These are phyloP conservation scores for Calonectria naviculata DNA, from an alignment of 2,329 filamentous ascomycete species.

Conservation along the genomic window DNA sequence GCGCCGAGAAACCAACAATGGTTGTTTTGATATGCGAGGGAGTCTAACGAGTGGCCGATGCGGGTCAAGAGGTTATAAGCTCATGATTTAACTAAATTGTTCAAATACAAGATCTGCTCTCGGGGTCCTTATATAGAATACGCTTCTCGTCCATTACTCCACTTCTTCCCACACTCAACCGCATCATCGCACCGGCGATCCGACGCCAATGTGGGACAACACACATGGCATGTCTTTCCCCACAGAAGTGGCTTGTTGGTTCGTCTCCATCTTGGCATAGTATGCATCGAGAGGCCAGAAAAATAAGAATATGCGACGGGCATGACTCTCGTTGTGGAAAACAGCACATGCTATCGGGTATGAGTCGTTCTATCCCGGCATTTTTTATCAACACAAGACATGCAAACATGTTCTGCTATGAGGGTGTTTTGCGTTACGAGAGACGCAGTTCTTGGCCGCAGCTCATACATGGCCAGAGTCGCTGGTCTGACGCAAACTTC, in stretches of 20 bases:
- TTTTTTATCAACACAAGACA: neutral
- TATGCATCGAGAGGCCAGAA: neutral
- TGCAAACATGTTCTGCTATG: neutral
- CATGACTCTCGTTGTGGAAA: neutral
- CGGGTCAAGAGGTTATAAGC: neutral
- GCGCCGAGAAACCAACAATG: constrained; percentile 1
- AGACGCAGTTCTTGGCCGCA: neutral
- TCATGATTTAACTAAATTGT: neutral
- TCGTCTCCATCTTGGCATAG: neutral
- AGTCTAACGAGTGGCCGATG: neutral
- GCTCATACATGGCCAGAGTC: neutral
- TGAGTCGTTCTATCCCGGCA: neutral
- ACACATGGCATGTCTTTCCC: constrained; percentile 1
- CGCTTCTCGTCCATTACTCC: neutral
- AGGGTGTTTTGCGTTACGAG: neutral
- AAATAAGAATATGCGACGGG: neutral
- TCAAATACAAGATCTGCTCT: neutral
- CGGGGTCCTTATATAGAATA: neutral
- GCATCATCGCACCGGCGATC: constrained; percentile 36
- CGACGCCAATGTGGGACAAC: constrained; percentile 26
- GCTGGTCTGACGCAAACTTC: neutral
- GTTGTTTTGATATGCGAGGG: neutral
- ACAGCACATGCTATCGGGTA: neutral
- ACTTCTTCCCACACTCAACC: constrained; percentile 10
- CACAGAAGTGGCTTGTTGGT: neutral